Evolutionary conservation across 2,329 filamentous ascomycete genomes (phyloP), one percentile per base, ranked within the genome.

Genomic region (Alternaria triticimaculans): DNA sequence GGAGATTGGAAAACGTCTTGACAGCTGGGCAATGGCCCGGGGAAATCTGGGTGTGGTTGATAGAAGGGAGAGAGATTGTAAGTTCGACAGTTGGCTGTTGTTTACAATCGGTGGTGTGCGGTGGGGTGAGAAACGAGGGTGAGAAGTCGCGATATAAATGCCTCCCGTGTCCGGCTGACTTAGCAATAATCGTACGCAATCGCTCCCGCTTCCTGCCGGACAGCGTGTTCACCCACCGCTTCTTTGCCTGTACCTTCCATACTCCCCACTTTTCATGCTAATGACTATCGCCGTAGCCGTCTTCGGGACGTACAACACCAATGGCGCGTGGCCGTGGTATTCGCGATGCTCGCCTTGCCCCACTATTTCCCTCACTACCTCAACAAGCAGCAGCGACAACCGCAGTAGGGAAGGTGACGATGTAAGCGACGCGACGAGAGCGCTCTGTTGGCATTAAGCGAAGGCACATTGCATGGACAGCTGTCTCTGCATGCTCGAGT

Each of bases 1-100:
- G 91, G 77, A 96, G 91, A 86, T 97, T 97, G 87, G 94, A 95
- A 91, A 97, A 97, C 94, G 93, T 97, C 85, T 92, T 97, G 93
- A 88, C 91, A 90, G 86, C 87, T 81, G 80, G 80, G 78, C 79
- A 78, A 78, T 81, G 78, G 80, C 80, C 80, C 79, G 70, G 75
- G 80, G 60, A 63, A 58, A 44, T 64, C 55, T 48, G 41, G 62
- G 63, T 71, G 63, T 61, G 62, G 48, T 61, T 50, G 60, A 64
- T 68, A 59, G 33, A 50, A 53, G 50, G 61, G 48, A 25, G 53
- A 26, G 61, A 63, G 65, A 54, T 56, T 57, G 57, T 25, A 37
- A 55, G 44, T 57, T 57, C 61, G 61, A 25, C 62, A 65, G 62
- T 50, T 30, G 45, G 53, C 60, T 62, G 63, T 23, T 55, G 48